A percentile compares a stretch with the other conserved stretches of the same genome.
phyloP scores from a whole-genome alignment of 495 filamentous ascomycete genomes.

The Choiromyces venosus region DNA sequence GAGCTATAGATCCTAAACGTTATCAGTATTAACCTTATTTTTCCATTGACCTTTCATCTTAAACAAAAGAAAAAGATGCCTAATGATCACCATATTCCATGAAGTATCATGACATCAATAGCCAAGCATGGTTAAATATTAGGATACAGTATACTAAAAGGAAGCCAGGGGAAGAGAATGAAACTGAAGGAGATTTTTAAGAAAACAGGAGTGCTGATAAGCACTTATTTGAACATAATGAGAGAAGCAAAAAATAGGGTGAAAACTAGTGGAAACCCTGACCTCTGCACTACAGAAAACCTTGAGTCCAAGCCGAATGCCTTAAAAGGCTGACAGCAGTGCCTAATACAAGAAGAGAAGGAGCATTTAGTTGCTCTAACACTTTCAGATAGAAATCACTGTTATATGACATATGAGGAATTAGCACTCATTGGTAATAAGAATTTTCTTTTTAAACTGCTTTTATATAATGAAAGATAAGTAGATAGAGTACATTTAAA shows the following conservation, averaged over 20 bases:
- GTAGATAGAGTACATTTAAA: too few relatives aligned
- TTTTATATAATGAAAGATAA: too few relatives aligned
- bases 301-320: constrained; percentile 16
- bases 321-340: constrained; percentile 5
- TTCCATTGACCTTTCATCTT: too few relatives aligned
- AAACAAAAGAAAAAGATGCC: background rate
- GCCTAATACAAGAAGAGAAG: background rate
- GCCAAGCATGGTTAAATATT: constrained; percentile 27
- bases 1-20: too few relatives aligned
- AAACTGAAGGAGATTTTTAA: constrained; percentile 25
- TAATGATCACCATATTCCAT: too few relatives aligned
- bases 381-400: constrained; percentile 18
- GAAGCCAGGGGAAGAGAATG: constrained; percentile 9
- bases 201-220: constrained; percentile 13
- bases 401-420: constrained; percentile 20
- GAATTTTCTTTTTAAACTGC: constrained; percentile 2
- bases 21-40: too few relatives aligned
- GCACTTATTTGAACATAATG: constrained; percentile 22
- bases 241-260: constrained; percentile 16
- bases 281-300: constrained; percentile 18
- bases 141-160: constrained; percentile 19
- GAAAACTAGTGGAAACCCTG: constrained; percentile 13
- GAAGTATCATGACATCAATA: constrained; percentile 14
- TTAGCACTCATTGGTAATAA: constrained; percentile 22
- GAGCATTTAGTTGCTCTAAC: constrained; percentile 19